Evolutionary conservation across 208 protist species (phyloP).

Genomic region (Angomonas deanei): DNA sequence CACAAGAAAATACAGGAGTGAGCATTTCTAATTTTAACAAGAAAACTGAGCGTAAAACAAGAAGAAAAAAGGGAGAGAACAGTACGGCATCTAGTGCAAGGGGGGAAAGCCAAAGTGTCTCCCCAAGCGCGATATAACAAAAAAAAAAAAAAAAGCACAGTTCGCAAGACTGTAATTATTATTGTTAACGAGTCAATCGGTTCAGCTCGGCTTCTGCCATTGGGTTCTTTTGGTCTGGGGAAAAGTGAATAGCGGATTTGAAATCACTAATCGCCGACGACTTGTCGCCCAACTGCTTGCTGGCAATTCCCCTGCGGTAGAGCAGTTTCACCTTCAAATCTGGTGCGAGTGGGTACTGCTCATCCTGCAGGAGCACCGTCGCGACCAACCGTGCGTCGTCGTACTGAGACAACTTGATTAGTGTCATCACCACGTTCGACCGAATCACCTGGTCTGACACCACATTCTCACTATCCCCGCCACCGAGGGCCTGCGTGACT

Average conservation of each 20-base stretch:
- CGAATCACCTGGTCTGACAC: constrained; percentile 48
- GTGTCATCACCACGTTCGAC: constrained; percentile 64
- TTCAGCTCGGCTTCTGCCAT: constrained; percentile 44
- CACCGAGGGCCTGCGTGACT: constrained; percentile 42
- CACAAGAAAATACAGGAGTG: constrained; percentile 77
- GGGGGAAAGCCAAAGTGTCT: neutral
- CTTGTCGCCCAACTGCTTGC: constrained; percentile 43
- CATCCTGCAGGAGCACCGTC: constrained; percentile 72
- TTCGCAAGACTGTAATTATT: neutral
- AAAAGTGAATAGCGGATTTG: constrained; percentile 54
- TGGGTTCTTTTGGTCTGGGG: constrained; percentile 37
- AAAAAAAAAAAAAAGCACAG: constrained; percentile 6
- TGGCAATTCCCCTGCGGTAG: constrained; percentile 65
- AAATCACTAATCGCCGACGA: constrained; percentile 69
- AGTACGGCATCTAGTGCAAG: neutral
- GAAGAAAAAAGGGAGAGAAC: neutral
- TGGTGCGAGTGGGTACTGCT: constrained; percentile 14
- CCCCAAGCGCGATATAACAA: neutral
- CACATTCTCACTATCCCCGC: constrained; percentile 38
- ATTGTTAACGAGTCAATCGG: neutral
- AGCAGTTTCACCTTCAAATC: constrained; percentile 78
- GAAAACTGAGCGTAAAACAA: neutral
- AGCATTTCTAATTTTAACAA: constrained; percentile 44
- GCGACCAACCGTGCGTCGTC: constrained; percentile 62
- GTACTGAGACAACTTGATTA: constrained; percentile 59